Evolutionary conservation across 2,329 filamentous ascomycete genomes (phyloP).

Genomic region (Grosmannia serpens): DNA sequence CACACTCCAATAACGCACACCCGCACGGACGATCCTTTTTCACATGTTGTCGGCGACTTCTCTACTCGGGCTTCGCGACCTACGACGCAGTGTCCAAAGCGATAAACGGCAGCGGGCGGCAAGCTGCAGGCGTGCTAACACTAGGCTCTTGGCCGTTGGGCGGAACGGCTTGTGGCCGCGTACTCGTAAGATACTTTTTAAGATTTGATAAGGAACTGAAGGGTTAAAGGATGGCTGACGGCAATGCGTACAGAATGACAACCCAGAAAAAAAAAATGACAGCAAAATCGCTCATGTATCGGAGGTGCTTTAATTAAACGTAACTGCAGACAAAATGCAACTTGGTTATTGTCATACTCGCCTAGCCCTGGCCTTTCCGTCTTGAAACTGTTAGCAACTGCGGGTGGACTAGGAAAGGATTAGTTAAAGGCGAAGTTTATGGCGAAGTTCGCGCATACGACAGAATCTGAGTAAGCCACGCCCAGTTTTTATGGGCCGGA

Average conservation of each 20-base stretch:
- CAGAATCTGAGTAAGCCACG: not conserved
- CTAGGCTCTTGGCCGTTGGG: no score
- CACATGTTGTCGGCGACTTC: not conserved
- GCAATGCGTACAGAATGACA: no score
- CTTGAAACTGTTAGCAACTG: not conserved
- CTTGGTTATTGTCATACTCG: no score
- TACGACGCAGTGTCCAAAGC: not conserved
- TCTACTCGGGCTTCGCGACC: not conserved
- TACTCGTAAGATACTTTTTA: no score
- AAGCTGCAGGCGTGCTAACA: no score
- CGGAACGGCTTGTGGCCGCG: no score
- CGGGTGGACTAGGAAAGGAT: not conserved
- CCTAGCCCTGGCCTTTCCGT: not conserved
- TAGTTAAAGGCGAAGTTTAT: not conserved
- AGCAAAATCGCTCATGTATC: no score
- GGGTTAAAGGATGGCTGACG: no score
- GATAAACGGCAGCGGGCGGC: not conserved
- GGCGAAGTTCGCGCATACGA: not conserved
- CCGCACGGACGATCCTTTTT: not conserved
- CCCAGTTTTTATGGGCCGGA: not conserved
- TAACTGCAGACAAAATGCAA: no score
- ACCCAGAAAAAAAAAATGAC: no score
- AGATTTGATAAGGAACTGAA: no score
- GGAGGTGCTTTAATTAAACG: no score
- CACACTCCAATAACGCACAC: not conserved